Percentiles rank a stretch among this genome's conserved stretches.
These are phyloP conservation scores for Schrenkiella parvula DNA, from an alignment of 345 rosid species.

Conservation along the genomic window DNA sequence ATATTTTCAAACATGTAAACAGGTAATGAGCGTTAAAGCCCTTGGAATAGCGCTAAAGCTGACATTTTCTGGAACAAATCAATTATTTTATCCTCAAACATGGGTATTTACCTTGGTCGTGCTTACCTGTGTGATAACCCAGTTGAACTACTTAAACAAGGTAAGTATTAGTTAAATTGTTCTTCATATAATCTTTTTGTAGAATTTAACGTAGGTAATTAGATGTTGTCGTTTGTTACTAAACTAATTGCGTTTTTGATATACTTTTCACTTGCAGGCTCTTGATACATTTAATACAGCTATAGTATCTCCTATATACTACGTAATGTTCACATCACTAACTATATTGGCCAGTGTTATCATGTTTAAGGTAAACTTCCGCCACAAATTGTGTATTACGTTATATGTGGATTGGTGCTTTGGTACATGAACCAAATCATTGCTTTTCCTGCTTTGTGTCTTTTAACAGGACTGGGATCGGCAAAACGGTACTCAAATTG, in stretches of 20 bases:
- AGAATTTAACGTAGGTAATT: background rate
- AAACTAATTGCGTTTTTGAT: background rate
- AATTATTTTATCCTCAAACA: constrained; percentile 63
- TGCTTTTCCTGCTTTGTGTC: background rate
- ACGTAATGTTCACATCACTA: constrained; percentile 83
- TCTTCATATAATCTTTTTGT: background rate
- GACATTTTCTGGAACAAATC: constrained; percentile 69
- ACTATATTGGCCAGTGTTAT: constrained; percentile 86
- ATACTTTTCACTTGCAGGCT: constrained; percentile 51
- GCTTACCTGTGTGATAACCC: constrained; percentile 61
- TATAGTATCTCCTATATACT: constrained; percentile 87
- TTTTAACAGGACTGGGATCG: constrained; percentile 73
- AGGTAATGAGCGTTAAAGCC: constrained; percentile 86
- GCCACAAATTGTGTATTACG: background rate
- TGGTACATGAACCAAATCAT: constrained; percentile 10
- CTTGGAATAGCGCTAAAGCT: constrained; percentile 75
- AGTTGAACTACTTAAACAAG: constrained; percentile 76
- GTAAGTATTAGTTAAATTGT: constrained; percentile 21
- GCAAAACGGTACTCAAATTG: constrained; percentile 76
- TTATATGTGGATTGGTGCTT: background rate
- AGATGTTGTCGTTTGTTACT: background rate
- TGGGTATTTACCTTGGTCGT: constrained; percentile 65
- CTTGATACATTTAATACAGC: constrained; percentile 93
- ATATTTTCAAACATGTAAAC: constrained; percentile 7
- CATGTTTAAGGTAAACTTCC: constrained; percentile 76